Base-by-base conservation (phyloP, 2,329 filamentous ascomycete species). In the Beauveria sp. region DNA sequence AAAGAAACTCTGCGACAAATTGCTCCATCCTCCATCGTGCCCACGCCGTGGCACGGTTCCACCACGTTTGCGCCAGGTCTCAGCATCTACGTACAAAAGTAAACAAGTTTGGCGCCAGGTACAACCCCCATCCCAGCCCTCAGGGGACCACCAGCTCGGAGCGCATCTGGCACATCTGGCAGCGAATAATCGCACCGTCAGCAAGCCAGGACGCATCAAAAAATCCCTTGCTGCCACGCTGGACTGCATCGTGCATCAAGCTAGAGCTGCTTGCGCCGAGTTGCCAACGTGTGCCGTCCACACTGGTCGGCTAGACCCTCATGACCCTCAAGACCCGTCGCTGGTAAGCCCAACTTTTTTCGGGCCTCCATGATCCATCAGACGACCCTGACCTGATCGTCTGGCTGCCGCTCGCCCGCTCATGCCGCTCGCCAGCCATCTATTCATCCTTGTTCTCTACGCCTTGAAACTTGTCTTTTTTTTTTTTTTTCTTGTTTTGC, bases 1-100 rank as follows among this genome's bases (percentile, higher is more conserved):
- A 55, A 61, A 55, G 52, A 55, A 61, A 59, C 57, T 55, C 44
- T 55, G 59, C 59, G 59, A 61, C 59, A 61, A 41, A 12, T 48
- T 24, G 55, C 59, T 55, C 22, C 34, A 37, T 28, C 16, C 12
- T 59, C 40, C 34, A 37, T 37, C 12, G 34, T 37, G 34, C 12
- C 37, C 34, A 59, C 48, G 40, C 48, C 43, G 43, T 51, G 48
- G 34, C 55, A 43, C 46, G 24, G 30, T 34, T 20, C 43, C 40
- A 37, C 43, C 8, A 16, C 20, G 44, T 47, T 22, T 53, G 30
- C 37, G 18, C 48, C 34, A 26, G 18, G 40, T 28, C 34, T 41
- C 51, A 41, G 26, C 22, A 34, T 37, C 50, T 47, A 22, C 20
- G 5, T 4, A 12, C 50, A n/a, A 37, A 5, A 37, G 5, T n/a